Conservation (phyloP, 2,329 filamentous ascomycete genomes). For the Penicillium hordei region DNA sequence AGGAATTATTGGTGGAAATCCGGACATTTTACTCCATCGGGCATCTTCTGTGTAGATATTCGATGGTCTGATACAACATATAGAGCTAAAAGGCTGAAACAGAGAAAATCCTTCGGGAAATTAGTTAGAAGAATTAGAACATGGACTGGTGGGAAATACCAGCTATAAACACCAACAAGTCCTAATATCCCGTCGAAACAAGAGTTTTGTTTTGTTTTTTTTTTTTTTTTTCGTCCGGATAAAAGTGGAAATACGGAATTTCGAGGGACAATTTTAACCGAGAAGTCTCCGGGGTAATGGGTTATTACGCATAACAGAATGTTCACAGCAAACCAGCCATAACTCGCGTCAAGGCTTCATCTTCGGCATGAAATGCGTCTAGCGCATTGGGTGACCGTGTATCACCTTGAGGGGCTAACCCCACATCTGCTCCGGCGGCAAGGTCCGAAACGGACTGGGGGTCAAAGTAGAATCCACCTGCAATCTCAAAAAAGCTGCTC, state of each 20-base stretch:
- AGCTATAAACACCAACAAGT: background rate
- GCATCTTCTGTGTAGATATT: background rate
- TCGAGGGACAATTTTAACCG: background rate
- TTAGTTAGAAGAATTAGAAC: background rate
- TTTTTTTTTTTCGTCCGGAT: too few relatives aligned
- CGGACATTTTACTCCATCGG: background rate
- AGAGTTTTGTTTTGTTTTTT: too few relatives aligned
- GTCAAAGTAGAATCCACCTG: conserved; percentile 48
- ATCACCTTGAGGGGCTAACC: conserved; percentile 7
- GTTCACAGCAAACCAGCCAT: conserved; percentile 36
- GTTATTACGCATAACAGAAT: background rate
- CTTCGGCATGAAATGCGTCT: conserved; percentile 35
- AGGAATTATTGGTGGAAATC: conserved; percentile 19
- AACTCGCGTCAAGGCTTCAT: conserved; percentile 37
- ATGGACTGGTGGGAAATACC: conserved; percentile 14
- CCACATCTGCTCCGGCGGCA: conserved; percentile 8
- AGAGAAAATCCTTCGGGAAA: background rate
- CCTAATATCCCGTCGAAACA: too few relatives aligned
- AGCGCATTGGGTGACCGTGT: conserved; percentile 14
- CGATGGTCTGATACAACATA: background rate
- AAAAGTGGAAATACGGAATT: background rate
- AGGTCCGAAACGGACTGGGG: conserved; percentile 12
- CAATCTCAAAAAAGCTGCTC: conserved; percentile 61
- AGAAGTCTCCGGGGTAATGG: too few relatives aligned
- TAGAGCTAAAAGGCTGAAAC: background rate